These are phyloP conservation scores for Paradendryphiella salina DNA, from an alignment of 2,329 filamentous ascomycete genomes.

Conservation along the genomic window DNA sequence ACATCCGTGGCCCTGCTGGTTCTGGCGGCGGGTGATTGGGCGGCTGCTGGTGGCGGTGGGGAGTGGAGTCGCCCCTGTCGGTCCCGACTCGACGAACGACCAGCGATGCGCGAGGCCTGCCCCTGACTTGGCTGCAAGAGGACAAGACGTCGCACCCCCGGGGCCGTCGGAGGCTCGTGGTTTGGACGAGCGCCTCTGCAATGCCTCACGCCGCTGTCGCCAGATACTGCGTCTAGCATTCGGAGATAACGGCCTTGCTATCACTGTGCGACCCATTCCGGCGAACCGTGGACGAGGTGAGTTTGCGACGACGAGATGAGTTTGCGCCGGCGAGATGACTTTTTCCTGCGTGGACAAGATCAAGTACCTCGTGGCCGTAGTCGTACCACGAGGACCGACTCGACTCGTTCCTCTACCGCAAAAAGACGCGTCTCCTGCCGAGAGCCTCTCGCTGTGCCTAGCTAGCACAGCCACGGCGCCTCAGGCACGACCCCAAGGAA, in stretches of 20 bases:
- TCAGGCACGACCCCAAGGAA: constrained; percentile 16
- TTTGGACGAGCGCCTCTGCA: constrained; percentile 2
- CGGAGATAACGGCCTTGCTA: background rate
- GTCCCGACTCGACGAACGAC: constrained; percentile 28
- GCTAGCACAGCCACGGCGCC: constrained; percentile 18
- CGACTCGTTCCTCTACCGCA: too few relatives aligned
- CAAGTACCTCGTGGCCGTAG: too few relatives aligned
- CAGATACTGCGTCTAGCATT: background rate
- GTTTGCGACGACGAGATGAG: too few relatives aligned
- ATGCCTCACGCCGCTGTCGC: background rate
- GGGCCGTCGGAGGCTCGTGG: background rate
- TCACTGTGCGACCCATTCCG: too few relatives aligned
- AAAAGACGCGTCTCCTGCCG: background rate
- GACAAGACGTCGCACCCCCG: constrained; percentile 5
- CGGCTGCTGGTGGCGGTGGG: constrained; percentile 14
- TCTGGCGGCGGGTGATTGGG: constrained; percentile 23
- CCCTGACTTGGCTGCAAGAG: constrained; percentile 34
- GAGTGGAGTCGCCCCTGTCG: constrained; percentile 18
- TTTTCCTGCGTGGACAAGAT: too few relatives aligned
- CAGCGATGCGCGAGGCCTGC: constrained; percentile 25
- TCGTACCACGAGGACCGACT: too few relatives aligned
- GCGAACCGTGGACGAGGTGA: background rate
- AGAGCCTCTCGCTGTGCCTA: constrained; percentile 1
- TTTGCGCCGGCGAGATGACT: too few relatives aligned
- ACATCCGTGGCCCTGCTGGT: constrained; percentile 16